Conservation (phyloP, 2,329 filamentous ascomycete genomes). For the Rhexocercosporidium sp. region DNA sequence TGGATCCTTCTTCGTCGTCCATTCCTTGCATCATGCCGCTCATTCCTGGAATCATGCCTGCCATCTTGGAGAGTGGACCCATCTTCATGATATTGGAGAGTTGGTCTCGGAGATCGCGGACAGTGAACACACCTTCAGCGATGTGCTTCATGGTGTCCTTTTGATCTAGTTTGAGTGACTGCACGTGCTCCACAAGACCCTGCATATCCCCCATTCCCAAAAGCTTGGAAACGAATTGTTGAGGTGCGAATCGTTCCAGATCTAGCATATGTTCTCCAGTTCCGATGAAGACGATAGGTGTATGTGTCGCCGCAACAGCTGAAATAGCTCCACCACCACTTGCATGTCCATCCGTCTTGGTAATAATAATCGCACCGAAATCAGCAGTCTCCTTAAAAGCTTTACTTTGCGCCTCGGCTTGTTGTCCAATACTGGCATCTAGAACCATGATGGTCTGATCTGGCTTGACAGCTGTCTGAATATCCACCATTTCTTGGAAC, state of each 20-base stretch:
- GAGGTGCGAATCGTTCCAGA: slow-evolving; percentile 88
- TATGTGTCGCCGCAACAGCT: slow-evolving; percentile 93
- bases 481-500: slow-evolving; percentile 98
- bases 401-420: slow-evolving; percentile 90
- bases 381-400: slow-evolving; percentile 98
- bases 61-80: slow-evolving; percentile 96
- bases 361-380: slow-evolving; percentile 98
- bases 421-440: slow-evolving; percentile 94
- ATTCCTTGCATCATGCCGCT: slow-evolving; percentile 93
- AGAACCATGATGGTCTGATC: slow-evolving; percentile 99
- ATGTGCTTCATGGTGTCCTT: slow-evolving; percentile 99
- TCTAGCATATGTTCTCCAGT: slow-evolving; percentile 98
- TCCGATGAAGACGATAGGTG: slow-evolving; percentile 96
- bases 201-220: slow-evolving; percentile 98
- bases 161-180: slow-evolving; percentile 92
- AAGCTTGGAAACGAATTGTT: slow-evolving; percentile 91
- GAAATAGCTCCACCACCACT: slow-evolving; percentile 97
- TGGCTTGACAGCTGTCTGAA: slow-evolving; percentile 85
- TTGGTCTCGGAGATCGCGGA: slow-evolving; percentile 93
- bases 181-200: slow-evolving; percentile 93
- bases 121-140: slow-evolving; percentile 92
- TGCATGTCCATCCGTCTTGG: slow-evolving; percentile 96
- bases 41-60: slow-evolving; percentile 97
- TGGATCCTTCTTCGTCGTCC: slow-evolving; percentile 94
- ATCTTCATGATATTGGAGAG: slow-evolving; percentile 99